Percentiles rank a stretch among this genome's conserved stretches.
These are phyloP conservation scores for Phytophthora agathidicida DNA, from an alignment of 352 stramenopile species.

Conservation along the genomic window DNA sequence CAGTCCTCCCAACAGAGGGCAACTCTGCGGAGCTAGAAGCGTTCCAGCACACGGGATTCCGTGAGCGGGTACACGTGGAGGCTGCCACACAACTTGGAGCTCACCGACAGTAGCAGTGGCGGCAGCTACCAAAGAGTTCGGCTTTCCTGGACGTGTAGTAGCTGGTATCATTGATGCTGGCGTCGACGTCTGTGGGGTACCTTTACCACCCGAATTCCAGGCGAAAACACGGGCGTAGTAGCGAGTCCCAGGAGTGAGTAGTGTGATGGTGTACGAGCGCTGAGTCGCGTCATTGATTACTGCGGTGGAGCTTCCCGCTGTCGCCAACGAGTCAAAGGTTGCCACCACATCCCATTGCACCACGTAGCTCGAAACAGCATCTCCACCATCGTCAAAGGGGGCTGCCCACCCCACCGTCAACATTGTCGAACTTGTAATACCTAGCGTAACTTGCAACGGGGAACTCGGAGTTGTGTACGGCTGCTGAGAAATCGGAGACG, in stretches of 20 bases:
- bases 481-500: constrained; percentile 90
- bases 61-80: constrained; percentile 65
- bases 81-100: constrained; percentile 70
- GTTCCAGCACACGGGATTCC: constrained; percentile 74
- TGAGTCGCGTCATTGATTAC: constrained; percentile 63
- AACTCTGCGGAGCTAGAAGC: constrained; percentile 54
- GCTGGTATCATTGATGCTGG: constrained; percentile 55
- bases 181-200: constrained; percentile 58
- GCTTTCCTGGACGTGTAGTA: constrained; percentile 71
- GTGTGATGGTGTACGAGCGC: constrained; percentile 78
- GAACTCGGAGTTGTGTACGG: constrained; percentile 91
- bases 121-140: constrained; percentile 49
- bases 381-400: constrained; percentile 89
- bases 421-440: constrained; percentile 88
- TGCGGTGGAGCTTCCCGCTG: constrained; percentile 60
- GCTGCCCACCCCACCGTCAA: constrained; percentile 89
- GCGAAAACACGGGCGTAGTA: constrained; percentile 94
- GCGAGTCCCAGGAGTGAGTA: constrained; percentile 76
- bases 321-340: constrained; percentile 86
- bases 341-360: constrained; percentile 93
- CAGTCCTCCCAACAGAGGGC: constrained; percentile 62
- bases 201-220: constrained; percentile 59
- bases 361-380: constrained; percentile 88
- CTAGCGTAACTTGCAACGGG: constrained; percentile 83
- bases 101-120: constrained; percentile 36